Evolutionary conservation across 2,329 filamentous ascomycete species (phyloP).

Genomic region (Rutstroemia sp.): DNA sequence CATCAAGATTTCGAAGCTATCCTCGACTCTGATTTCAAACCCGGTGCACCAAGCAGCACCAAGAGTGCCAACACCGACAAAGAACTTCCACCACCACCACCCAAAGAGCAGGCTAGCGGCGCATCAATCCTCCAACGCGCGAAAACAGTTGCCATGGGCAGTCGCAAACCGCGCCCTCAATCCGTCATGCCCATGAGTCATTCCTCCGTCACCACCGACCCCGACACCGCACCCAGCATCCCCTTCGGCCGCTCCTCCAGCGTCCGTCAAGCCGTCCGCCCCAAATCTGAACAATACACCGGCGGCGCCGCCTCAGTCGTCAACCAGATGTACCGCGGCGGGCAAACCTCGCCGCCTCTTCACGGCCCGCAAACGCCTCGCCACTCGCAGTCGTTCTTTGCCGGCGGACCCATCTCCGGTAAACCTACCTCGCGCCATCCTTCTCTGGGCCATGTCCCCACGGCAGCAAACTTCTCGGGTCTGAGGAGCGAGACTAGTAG

Average conservation of each 20-base stretch:
- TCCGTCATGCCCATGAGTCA: constrained; percentile 42
- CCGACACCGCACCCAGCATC: constrained; percentile 68
- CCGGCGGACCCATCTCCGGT: constrained; percentile 39
- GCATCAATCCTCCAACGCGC: constrained; percentile 52
- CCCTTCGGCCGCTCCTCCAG: constrained; percentile 55
- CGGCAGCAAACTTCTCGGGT: constrained; percentile 61
- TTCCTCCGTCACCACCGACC: constrained; percentile 49
- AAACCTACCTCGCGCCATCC: constrained; percentile 49
- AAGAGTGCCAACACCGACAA: constrained; percentile 50
- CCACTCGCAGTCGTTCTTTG: constrained; percentile 58
- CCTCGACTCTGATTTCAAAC: constrained; percentile 62
- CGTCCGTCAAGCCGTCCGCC: constrained; percentile 43
- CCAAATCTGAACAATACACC: constrained; percentile 57
- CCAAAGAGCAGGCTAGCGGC: constrained; percentile 39
- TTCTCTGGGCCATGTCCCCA: constrained; percentile 40
- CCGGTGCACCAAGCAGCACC: constrained; percentile 9
- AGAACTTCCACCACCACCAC: constrained; percentile 67
- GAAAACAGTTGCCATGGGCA: constrained; percentile 47
- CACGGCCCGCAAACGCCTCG: constrained; percentile 45
- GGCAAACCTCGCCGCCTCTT: constrained; percentile 50
- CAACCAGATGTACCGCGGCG: constrained; percentile 82
- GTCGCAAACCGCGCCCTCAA: constrained; percentile 44
- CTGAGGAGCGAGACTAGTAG: constrained; percentile 44
- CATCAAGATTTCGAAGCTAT: constrained; percentile 95
- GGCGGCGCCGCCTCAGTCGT: constrained; percentile 61